Evolutionary conservation across 2,329 filamentous ascomycete genomes (phyloP).

Genomic region (Penicillium sp.): DNA sequence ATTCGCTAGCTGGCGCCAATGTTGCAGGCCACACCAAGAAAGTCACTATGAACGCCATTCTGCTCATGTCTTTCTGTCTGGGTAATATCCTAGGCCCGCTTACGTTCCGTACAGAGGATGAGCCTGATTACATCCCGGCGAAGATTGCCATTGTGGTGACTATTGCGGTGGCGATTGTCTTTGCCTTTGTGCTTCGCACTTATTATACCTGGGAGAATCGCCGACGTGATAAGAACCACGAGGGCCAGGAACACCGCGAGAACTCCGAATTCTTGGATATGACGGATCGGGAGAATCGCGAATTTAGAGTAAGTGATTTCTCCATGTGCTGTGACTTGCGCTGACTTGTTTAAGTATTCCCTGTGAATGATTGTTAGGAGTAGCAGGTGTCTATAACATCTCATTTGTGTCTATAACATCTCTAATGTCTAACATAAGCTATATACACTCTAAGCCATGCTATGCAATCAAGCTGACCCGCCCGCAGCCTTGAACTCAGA

Average conservation of each 20-base stretch:
- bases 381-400: not conserved
- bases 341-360: constrained; percentile 7
- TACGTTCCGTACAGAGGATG: constrained; percentile 42
- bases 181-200: constrained; percentile 19
- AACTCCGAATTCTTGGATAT: constrained; percentile 30
- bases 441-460: constrained; percentile 2
- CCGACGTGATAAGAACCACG: constrained; percentile 20
- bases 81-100: constrained; percentile 45
- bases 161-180: constrained; percentile 26
- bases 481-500: constrained; percentile 26
- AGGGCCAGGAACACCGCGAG: constrained; percentile 17
- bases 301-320: constrained; percentile 21
- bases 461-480: constrained; percentile 10
- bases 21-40: constrained; percentile 49
- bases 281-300: constrained; percentile 30
- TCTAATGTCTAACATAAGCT: not conserved
- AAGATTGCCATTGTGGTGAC: constrained; percentile 39
- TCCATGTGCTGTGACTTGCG: not conserved
- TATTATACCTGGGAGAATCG: constrained; percentile 32
- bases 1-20: constrained; percentile 42
- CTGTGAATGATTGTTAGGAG: not conserved
- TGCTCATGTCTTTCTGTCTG: constrained; percentile 41
- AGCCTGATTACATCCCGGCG: constrained; percentile 39
- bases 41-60: constrained; percentile 45
- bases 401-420: not conserved